These are phyloP conservation scores for Hypoxylon cercidicola DNA, from an alignment of 495 filamentous ascomycete genomes.

Conservation along the genomic window DNA sequence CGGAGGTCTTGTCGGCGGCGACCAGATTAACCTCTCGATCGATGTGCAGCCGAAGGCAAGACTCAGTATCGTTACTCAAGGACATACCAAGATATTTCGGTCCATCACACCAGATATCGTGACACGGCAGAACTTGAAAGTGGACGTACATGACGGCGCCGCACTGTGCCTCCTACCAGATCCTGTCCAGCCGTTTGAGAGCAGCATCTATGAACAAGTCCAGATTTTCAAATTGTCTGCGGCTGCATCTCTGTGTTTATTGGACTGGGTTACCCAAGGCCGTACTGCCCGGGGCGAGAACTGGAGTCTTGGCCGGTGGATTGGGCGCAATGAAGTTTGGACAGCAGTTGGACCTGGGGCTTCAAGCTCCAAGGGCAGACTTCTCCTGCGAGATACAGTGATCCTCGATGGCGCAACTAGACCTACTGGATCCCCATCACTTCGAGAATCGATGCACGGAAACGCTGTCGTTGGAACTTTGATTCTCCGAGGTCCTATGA, in stretches of 20 bases:
- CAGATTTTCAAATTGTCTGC: constrained; percentile 78
- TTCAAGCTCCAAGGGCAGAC: constrained; percentile 54
- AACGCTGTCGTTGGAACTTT: constrained; percentile 82
- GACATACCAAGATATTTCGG: constrained; percentile 95
- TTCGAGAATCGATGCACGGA: constrained; percentile 70
- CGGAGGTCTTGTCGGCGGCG: constrained; percentile 88
- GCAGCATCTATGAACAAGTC: constrained; percentile 81
- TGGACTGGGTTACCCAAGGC: constrained; percentile 94
- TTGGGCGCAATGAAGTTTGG: constrained; percentile 89
- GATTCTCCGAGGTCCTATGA: constrained; percentile 79
- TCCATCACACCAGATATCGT: constrained; percentile 65
- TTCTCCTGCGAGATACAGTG: constrained; percentile 84
- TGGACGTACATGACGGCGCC: constrained; percentile 68
- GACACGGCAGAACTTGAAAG: constrained; percentile 75
- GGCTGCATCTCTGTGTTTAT: constrained; percentile 72
- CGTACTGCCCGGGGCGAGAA: constrained; percentile 88
- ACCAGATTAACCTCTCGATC: constrained; percentile 78
- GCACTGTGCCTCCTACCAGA: constrained; percentile 93
- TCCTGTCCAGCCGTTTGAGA: constrained; percentile 87
- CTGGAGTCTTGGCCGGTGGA: constrained; percentile 83
- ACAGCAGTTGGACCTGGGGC: constrained; percentile 36
- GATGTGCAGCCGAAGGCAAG: constrained; percentile 70
- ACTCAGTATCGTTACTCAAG: constrained; percentile 89
- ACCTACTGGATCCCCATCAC: constrained; percentile 34
- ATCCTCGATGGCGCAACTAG: constrained; percentile 70